Evolutionary conservation across 2,329 filamentous ascomycete genomes (phyloP).

Genomic region (Trichoderma semiorbis): DNA sequence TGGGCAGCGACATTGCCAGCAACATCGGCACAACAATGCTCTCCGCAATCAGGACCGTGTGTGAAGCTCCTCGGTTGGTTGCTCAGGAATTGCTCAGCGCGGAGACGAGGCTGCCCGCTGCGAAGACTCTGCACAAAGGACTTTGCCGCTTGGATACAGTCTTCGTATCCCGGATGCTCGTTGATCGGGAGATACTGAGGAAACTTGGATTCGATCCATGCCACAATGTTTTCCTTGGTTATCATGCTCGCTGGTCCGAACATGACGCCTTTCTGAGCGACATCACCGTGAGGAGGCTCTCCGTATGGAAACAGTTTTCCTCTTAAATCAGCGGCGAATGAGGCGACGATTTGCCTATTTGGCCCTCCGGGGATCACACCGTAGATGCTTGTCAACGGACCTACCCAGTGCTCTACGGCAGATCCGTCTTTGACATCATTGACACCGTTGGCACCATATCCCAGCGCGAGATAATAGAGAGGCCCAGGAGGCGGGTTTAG

Average conservation of each 20-base stretch:
- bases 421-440: conserved; percentile 26
- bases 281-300: background rate
- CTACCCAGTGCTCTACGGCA: conserved; percentile 28
- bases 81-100: background rate
- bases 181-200: background rate
- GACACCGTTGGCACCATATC: conserved; percentile 31
- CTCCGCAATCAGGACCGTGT: background rate
- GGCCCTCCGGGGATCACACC: conserved; percentile 1
- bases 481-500: conserved; percentile 23
- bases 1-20: background rate
- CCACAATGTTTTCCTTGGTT: background rate
- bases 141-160: background rate
- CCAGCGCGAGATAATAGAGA: conserved; percentile 35
- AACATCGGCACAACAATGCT: background rate
- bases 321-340: background rate
- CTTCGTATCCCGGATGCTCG: background rate
- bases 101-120: background rate
- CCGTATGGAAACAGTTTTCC: background rate
- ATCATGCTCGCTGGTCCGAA: background rate
- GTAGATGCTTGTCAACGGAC: conserved; percentile 22
- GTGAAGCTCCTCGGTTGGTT: background rate
- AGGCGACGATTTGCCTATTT: background rate
- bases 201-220: background rate
- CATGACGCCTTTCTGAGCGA: background rate
- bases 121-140: background rate